These are phyloP conservation scores for Cryptosporidium baileyi DNA, from an alignment of 169 alveolate species.

Conservation along the genomic window DNA sequence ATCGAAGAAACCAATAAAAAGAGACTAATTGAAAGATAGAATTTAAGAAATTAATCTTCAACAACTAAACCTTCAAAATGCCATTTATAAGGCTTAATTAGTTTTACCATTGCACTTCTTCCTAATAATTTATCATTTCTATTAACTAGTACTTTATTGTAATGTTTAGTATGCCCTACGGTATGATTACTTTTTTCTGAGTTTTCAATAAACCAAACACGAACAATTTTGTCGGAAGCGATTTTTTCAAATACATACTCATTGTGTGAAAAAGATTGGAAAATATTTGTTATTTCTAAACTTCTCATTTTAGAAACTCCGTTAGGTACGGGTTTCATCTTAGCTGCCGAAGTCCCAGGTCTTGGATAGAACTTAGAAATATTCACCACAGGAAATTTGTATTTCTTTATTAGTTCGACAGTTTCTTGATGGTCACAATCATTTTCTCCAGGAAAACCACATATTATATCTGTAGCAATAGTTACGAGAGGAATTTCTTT, in stretches of 20 bases:
- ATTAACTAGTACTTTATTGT: slow-evolving; percentile 87
- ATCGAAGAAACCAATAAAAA: neutral
- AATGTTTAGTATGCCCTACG: slow-evolving; percentile 93
- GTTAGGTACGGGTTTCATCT: slow-evolving; percentile 84
- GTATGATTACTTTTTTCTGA: slow-evolving; percentile 83
- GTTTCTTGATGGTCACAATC: slow-evolving; percentile 92
- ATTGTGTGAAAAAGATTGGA: slow-evolving; percentile 87
- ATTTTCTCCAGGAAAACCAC: slow-evolving; percentile 98
- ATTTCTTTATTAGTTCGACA: slow-evolving; percentile 84
- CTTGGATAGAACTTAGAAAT: slow-evolving; percentile 97
- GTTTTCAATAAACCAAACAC: slow-evolving; percentile 88
- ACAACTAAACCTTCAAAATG: slow-evolving; percentile 79
- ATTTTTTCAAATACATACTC: slow-evolving; percentile 73
- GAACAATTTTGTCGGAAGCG: slow-evolving; percentile 74
- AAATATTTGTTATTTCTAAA: slow-evolving; percentile 86
- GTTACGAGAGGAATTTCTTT: slow-evolving; percentile 87
- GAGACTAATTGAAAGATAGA: neutral
- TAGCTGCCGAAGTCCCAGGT: slow-evolving; percentile 95
- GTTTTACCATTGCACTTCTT: slow-evolving; percentile 77
- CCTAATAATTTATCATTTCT: slow-evolving; percentile 79
- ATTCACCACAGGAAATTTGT: slow-evolving; percentile 94
- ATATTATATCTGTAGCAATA: slow-evolving; percentile 97
- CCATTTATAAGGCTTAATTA: slow-evolving; percentile 82
- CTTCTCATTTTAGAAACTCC: slow-evolving; percentile 89
- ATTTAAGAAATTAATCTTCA: neutral